These are phyloP conservation scores for Trichoderma hamatum DNA, from an alignment of 2,329 filamentous ascomycete species.

Conservation along the genomic window DNA sequence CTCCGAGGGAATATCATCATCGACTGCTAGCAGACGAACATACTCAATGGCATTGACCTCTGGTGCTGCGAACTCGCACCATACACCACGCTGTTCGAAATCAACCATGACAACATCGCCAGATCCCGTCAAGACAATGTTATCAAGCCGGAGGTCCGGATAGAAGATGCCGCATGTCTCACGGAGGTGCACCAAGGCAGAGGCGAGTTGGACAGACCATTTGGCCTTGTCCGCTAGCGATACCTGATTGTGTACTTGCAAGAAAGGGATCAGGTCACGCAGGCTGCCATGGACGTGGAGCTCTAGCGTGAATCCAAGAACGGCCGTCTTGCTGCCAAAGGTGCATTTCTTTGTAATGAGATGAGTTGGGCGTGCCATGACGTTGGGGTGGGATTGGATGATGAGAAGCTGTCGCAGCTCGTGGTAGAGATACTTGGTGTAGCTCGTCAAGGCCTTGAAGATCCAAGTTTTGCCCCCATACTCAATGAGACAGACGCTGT, in stretches of 20 bases:
- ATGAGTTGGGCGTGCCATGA: conserved; percentile 56
- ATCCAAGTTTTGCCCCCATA: conserved; percentile 50
- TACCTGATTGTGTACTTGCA: conserved; percentile 51
- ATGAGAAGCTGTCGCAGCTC: conserved; percentile 60
- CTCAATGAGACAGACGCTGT: conserved; percentile 60
- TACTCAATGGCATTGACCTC: conserved; percentile 64
- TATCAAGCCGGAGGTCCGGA: conserved; percentile 62
- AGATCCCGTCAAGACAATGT: conserved; percentile 55
- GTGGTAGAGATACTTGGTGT: conserved; percentile 63
- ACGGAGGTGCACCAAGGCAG: conserved; percentile 55
- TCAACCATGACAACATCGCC: conserved; percentile 60
- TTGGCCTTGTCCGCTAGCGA: conserved; percentile 50
- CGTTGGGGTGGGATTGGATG: conserved; percentile 55
- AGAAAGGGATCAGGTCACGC: conserved; percentile 57
- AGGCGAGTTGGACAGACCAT: conserved; percentile 58
- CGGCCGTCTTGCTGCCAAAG: conserved; percentile 59
- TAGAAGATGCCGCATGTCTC: conserved; percentile 54
- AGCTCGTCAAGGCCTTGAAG: conserved; percentile 61
- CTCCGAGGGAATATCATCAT: conserved; percentile 49
- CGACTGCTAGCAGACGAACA: conserved; percentile 55
- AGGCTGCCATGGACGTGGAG: conserved; percentile 59
- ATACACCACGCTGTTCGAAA: conserved; percentile 65
- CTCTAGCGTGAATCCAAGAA: conserved; percentile 60
- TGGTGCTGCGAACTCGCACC: conserved; percentile 63
- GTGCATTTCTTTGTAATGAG: conserved; percentile 58